Evolutionary conservation across 352 stramenopile genomes (phyloP).

Genomic region (Phytophthora crassamura): DNA sequence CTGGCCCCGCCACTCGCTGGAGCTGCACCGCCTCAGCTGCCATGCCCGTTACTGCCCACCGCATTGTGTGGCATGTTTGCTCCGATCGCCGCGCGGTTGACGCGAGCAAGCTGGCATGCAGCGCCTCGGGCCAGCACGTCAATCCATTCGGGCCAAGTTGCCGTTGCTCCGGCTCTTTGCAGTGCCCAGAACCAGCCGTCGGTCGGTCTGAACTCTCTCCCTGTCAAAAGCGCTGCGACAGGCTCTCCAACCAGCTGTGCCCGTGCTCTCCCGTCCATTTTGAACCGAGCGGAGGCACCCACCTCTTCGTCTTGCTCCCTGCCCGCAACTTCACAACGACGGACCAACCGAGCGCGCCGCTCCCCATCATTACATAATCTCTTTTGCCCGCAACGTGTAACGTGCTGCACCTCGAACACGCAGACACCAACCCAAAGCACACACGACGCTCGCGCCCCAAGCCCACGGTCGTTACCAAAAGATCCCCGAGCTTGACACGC

Average conservation of each 20-base stretch:
- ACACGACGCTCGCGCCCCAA: slow-evolving; percentile 2
- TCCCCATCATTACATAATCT: slow-evolving; percentile 82
- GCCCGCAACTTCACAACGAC: slow-evolving; percentile 36
- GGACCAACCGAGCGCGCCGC: slow-evolving; percentile 31
- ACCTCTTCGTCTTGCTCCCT: slow-evolving; percentile 17
- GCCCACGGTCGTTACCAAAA: slow-evolving; percentile 17
- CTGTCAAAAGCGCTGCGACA: slow-evolving; percentile 35
- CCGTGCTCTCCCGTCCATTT: slow-evolving; percentile 25
- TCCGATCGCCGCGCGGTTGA: neutral
- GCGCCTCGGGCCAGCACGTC: slow-evolving; percentile 10
- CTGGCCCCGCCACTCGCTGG: too few species aligned
- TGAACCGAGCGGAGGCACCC: slow-evolving; percentile 21
- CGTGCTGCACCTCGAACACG: slow-evolving; percentile 30
- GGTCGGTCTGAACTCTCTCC: slow-evolving; percentile 38
- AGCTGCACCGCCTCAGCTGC: neutral
- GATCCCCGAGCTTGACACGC: slow-evolving; percentile 27
- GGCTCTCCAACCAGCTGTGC: slow-evolving; percentile 41
- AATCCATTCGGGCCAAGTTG: neutral
- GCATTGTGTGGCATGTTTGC: slow-evolving; percentile 3
- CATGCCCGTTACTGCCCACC: slow-evolving; percentile 10
- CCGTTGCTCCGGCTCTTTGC: slow-evolving; percentile 34
- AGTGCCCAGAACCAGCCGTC: slow-evolving; percentile 32
- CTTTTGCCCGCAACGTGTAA: slow-evolving; percentile 61
- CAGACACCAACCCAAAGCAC: slow-evolving; percentile 10
- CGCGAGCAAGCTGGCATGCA: neutral